Conservation (phyloP, 495 filamentous ascomycete genomes). For the Tuber brumale region DNA sequence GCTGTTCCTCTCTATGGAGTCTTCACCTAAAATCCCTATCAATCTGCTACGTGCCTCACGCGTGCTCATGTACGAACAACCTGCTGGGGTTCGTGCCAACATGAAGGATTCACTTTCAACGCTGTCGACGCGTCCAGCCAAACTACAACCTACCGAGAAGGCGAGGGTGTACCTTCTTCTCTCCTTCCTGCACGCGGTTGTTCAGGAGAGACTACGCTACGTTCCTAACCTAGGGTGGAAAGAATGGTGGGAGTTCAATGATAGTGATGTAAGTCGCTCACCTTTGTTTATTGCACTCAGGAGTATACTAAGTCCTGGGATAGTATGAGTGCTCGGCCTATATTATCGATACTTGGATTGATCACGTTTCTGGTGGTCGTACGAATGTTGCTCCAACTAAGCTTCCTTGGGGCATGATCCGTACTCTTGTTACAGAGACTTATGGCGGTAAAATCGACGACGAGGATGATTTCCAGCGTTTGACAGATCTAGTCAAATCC, state of each 20-base stretch:
- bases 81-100: conserved; percentile 90
- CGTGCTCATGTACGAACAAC: conserved; percentile 97
- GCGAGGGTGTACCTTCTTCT: conserved; percentile 85
- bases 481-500: conserved; percentile 62
- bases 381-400: conserved; percentile 89
- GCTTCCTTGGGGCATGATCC: conserved; percentile 96
- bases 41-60: conserved; percentile 88
- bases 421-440: conserved; percentile 81
- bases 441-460: conserved; percentile 98
- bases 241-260: conserved; percentile 99
- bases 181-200: conserved; percentile 90
- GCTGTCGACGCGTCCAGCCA: conserved; percentile 61
- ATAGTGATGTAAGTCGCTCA: conserved; percentile 78
- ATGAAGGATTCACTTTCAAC: conserved; percentile 96
- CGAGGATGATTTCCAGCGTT: conserved; percentile 69
- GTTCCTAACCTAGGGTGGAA: conserved; percentile 95
- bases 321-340: conserved; percentile 95
- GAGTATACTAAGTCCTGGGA: conserved; percentile 41
- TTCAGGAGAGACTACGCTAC: conserved; percentile 93
- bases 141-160: conserved; percentile 81
- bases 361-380: conserved; percentile 68
- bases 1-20: conserved; percentile 96
- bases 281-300: not conserved
- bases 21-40: conserved; percentile 91
- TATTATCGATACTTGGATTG: conserved; percentile 94